A percentile compares a stretch with the other conserved stretches of the same genome.
Conservation (phyloP, 257 asterid genomes). For the Catharanthus roseus region DNA sequence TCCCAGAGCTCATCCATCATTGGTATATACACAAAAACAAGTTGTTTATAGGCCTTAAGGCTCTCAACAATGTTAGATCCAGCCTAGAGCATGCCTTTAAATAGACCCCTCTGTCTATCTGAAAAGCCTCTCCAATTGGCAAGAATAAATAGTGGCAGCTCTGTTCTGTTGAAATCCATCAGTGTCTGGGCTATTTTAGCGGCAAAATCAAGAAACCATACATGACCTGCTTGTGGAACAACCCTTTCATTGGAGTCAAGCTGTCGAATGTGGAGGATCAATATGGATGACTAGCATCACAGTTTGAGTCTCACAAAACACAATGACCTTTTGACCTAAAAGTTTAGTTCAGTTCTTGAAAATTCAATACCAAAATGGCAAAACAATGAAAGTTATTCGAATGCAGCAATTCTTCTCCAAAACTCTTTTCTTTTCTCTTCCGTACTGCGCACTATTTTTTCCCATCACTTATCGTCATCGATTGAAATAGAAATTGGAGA, state of each 20-base stretch:
- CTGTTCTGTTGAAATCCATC: slow-evolving; percentile 86
- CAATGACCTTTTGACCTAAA: slow-evolving; percentile 93
- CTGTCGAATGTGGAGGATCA: slow-evolving; percentile 96
- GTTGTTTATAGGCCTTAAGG: slow-evolving; percentile 70
- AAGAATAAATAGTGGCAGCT: slow-evolving; percentile 83
- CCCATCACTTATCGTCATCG: too few relatives aligned
- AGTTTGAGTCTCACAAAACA: slow-evolving; percentile 90
- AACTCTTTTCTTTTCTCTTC: too few relatives aligned
- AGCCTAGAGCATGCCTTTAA: slow-evolving; percentile 95
- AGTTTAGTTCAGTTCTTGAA: too few relatives aligned
- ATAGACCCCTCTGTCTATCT: slow-evolving; percentile 97
- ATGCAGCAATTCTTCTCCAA: too few relatives aligned
- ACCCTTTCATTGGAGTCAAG: slow-evolving; percentile 89
- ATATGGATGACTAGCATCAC: slow-evolving; percentile 98
- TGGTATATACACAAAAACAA: slow-evolving; percentile 89
- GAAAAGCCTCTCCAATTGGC: slow-evolving; percentile 99
- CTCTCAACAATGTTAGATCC: slow-evolving; percentile 96
- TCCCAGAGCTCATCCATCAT: slow-evolving; percentile 94
- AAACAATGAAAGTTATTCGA: too few relatives aligned
- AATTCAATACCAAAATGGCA: too few relatives aligned
- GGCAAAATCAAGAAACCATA: slow-evolving; percentile 98
- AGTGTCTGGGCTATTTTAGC: slow-evolving; percentile 88
- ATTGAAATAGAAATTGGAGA: too few relatives aligned
- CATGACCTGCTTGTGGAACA: slow-evolving; percentile 98
- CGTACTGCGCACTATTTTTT: too few relatives aligned